phyloP scores from a whole-genome alignment of 306 rosid species.

The Lathyrus aphaca region DNA sequence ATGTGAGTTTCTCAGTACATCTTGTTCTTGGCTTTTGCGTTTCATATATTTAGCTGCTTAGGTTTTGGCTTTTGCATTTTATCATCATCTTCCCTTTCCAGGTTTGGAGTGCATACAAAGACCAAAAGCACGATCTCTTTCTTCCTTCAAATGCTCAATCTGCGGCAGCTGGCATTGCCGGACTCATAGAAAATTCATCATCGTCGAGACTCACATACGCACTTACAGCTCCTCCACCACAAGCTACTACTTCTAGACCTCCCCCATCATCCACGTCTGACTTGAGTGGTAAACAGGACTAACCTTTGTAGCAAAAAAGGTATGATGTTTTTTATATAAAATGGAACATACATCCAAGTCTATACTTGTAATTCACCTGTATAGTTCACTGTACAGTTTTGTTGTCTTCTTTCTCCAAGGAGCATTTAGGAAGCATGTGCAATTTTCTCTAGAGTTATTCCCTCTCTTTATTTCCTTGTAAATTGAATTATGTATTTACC shows the following conservation, averaged over 20 bases:
- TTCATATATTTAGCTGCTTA: neutral
- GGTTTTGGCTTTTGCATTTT: slow-evolving; percentile 8
- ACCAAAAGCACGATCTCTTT: slow-evolving; percentile 97
- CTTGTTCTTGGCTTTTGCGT: neutral
- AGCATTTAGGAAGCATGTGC: slow-evolving; percentile 47
- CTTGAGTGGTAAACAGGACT: slow-evolving; percentile 61
- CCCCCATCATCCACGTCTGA: slow-evolving; percentile 54
- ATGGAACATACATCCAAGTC: slow-evolving; percentile 32
- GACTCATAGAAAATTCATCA: slow-evolving; percentile 88
- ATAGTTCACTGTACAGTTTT: slow-evolving; percentile 80
- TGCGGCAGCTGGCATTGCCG: slow-evolving; percentile 98
- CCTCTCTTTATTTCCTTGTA: slow-evolving; percentile 43
- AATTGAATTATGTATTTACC: slow-evolving; percentile 50
- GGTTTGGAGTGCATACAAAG: slow-evolving; percentile 99
- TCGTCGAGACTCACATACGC: slow-evolving; percentile 83
- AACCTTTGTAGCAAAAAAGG: slow-evolving; percentile 44
- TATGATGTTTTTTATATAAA: slow-evolving; percentile 34
- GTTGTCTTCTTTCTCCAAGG: slow-evolving; percentile 43
- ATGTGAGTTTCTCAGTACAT: slow-evolving; percentile 60
- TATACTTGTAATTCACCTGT: slow-evolving; percentile 52
- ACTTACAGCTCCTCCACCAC: slow-evolving; percentile 83
- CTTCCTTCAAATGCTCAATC: slow-evolving; percentile 99
- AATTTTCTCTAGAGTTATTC: slow-evolving; percentile 42
- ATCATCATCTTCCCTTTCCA: slow-evolving; percentile 40
- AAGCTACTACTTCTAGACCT: slow-evolving; percentile 58